Conservation (phyloP, 169 alveolate species). For the Amoebophrya sp. region DNA sequence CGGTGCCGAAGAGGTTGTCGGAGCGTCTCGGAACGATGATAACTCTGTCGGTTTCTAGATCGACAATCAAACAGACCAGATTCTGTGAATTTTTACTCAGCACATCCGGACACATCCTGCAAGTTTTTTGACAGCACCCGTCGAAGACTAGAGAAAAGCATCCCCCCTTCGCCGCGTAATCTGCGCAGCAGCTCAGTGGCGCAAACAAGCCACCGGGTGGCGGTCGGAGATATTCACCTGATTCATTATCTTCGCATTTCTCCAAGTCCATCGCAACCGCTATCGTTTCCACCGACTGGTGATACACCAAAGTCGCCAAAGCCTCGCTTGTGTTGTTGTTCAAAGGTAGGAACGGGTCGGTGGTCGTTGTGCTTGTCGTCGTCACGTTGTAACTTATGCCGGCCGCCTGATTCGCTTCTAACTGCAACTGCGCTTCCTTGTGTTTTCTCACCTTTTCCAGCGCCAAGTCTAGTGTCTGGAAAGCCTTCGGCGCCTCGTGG, state of each 20-base stretch:
- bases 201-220: constrained; percentile 4
- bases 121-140: neutral
- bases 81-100: neutral
- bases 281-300: neutral
- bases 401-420: neutral
- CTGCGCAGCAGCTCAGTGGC: neutral
- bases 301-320: neutral
- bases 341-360: neutral
- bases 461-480: neutral
- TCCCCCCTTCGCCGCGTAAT: neutral
- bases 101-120: constrained; percentile 16
- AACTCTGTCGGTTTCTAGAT: neutral
- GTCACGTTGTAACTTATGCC: neutral
- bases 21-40: neutral
- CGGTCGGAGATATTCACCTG: neutral
- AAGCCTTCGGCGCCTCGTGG: neutral
- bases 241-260: neutral
- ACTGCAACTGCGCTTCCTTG: neutral
- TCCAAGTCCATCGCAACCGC: neutral
- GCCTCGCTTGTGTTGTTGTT: neutral
- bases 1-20: neutral
- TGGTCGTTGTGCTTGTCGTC: neutral
- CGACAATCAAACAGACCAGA: neutral
- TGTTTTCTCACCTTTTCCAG: neutral
- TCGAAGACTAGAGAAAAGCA: neutral